Base-by-base conservation (phyloP, 2,329 filamentous ascomycete genomes). In the Chrysosphaeria jannelii region DNA sequence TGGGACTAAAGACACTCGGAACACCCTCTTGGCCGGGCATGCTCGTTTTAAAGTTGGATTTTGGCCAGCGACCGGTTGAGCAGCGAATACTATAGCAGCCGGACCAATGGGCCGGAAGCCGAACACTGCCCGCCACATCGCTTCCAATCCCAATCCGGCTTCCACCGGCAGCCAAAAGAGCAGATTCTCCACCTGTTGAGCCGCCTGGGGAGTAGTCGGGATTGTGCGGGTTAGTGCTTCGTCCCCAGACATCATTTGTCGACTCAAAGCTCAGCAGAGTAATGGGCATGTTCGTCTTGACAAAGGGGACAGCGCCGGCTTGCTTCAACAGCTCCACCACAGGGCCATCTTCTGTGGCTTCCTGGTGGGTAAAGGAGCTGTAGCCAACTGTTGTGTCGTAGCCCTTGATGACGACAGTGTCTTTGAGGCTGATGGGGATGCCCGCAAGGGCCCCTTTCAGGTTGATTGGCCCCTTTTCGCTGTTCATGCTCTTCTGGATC, bases 21-120 rank as follows among this genome's bases (percentile, higher is more conserved):
- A 69, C 48, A 1, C 50, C 53, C 31, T 57, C 62, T 32, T 74
- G 63, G 0, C 67, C 67, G 24, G 36, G 38, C 14, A 41, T 42
- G 26, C 29, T 33, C 11, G 34, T 35, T 13, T 32, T 34, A 4
- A 15, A 21, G n/a, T 29, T 29, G n/a, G 22, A 23, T 14, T 33
- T 34, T 3, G 31, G 31, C 6, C 35, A 8, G 5, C 39, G 35
- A 13, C 37, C 40, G 13, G 32, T 26, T 4, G 31, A 33, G 8
- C 37, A 37, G 11, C 37, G 34, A 11, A 42, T 24, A 5, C 36
- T 34, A 22, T 39, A 44, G 10, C 42, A 30, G 10, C 31, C 35
- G 25, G 35, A 37, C 28, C 38, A 43, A 0, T 36, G 35, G 2
- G 42, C 29, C 1, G 42, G 42, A 3, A 41, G 31, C 4, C 30